These are phyloP conservation scores for Nymphaea thermarum DNA, from an alignment of 164 flowering plant genomes.

Conservation along the genomic window DNA sequence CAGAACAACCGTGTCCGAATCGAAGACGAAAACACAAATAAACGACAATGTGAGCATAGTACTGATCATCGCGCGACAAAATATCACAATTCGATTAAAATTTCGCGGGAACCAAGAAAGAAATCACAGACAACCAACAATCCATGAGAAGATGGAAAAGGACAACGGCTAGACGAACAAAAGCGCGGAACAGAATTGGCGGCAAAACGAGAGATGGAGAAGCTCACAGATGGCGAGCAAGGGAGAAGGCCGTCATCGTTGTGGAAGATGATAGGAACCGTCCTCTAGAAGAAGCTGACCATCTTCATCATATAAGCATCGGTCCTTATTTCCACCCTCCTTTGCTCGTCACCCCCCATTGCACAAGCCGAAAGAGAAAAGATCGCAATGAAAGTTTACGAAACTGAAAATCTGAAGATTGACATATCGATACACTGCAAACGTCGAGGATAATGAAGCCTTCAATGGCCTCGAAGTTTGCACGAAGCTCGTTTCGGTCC, in stretches of 20 bases:
- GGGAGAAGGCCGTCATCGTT: constrained; percentile 96
- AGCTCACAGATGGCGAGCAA: constrained; percentile 85
- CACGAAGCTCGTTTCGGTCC: background rate
- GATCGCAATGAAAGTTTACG: background rate
- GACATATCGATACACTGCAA: no score
- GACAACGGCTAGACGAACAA: background rate
- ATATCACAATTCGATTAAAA: no score
- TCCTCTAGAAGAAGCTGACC: constrained; percentile 58
- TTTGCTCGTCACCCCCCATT: background rate
- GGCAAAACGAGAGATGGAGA: constrained; percentile 3
- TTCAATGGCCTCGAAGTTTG: background rate
- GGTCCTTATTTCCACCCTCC: background rate
- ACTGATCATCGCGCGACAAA: no score
- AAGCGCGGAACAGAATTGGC: background rate
- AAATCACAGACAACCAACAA: background rate
- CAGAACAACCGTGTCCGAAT: no score
- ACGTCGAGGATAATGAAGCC: background rate
- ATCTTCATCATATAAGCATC: constrained; percentile 49
- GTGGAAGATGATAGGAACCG: constrained; percentile 78
- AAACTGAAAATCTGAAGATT: background rate
- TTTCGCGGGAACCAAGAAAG: background rate
- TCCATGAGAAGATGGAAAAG: background rate
- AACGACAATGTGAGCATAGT: no score
- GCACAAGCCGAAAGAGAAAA: background rate
- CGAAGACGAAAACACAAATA: no score